phyloP scores from a whole-genome alignment of 768 basidiomycete genomes.

The Suillus lakei region DNA sequence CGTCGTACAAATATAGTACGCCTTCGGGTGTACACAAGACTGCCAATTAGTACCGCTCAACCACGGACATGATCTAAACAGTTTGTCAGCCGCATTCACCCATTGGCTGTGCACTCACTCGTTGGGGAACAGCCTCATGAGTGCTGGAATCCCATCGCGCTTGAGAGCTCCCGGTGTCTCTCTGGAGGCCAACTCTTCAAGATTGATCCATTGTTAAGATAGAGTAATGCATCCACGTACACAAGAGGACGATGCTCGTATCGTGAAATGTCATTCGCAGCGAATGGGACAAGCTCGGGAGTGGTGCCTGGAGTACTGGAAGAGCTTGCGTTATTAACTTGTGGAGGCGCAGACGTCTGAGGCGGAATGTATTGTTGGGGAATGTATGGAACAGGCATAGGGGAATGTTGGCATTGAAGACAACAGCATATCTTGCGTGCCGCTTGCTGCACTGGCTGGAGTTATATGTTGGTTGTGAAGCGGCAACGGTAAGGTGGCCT shows the following conservation, averaged over 20 bases:
- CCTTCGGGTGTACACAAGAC: neutral
- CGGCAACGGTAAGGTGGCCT: neutral
- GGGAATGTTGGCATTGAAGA: neutral
- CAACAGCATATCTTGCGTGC: neutral
- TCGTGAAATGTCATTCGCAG: neutral
- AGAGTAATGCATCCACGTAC: neutral
- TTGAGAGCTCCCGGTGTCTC: neutral
- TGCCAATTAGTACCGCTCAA: neutral
- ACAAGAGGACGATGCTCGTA: neutral
- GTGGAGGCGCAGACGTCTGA: neutral
- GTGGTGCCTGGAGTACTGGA: neutral
- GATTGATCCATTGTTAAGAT: neutral
- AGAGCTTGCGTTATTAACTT: no score
- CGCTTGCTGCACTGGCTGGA: neutral
- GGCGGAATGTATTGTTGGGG: no score
- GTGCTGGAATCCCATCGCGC: neutral
- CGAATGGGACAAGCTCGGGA: neutral
- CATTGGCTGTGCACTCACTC: neutral
- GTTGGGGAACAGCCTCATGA: neutral
- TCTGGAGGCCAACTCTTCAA: neutral
- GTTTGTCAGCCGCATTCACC: neutral
- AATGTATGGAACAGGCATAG: neutral
- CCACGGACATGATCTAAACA: neutral
- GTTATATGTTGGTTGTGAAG: neutral
- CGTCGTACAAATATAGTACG: neutral